Evolutionary conservation across 2,329 filamentous ascomycete genomes (phyloP), one percentile per base, ranked within the genome.

Genomic region (Hypocrella siamensis): DNA sequence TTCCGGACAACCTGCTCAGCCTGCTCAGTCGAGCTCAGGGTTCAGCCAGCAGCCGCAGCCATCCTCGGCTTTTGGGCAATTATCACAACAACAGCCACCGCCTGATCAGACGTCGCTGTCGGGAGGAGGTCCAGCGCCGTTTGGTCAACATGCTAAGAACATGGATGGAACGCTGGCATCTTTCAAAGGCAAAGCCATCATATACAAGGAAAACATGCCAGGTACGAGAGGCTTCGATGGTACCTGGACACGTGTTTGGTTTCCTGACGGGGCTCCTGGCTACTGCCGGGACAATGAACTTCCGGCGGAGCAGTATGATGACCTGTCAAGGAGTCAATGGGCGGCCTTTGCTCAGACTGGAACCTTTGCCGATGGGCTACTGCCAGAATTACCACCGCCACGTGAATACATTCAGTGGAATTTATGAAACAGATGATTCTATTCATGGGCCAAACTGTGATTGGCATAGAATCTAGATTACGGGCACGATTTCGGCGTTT

Each of bases 311-410:
- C 37, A 48, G 24, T 82, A 82, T 39, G 65, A 70, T 15, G 64
- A 73, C 2, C 66, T 64, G 35, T 65, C 70, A 15, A 70, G 70
- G 45, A 62, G 61, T 24, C 65, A 71, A 28, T 93, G 86, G 57
- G 58, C 61, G 36, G 61, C 66, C 28, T 75, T 85, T 47, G 59
- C 65, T 28, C 61, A 71, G 39, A 70, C 69, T 15, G 82, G 82
- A 1, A 54, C 51, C 19, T 93, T 93, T 51, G 63, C 68, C 26
- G 72, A 73, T 22, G 78, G 76, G 1, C 45, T 75, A 6, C 79
- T 93, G 58, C 86, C 86, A 0, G 65, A 79, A 42, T 57, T 84
- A 28, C 82, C 86, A 15, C 86, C 86, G 0, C 76, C 75, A 53
- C 65, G 73, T 38, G 83, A 88, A 46, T 88, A 75, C 63, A 75